phyloP scores from a whole-genome alignment of 1,284 basidiomycete genomes.

The Ceratobasidium sp. region DNA sequence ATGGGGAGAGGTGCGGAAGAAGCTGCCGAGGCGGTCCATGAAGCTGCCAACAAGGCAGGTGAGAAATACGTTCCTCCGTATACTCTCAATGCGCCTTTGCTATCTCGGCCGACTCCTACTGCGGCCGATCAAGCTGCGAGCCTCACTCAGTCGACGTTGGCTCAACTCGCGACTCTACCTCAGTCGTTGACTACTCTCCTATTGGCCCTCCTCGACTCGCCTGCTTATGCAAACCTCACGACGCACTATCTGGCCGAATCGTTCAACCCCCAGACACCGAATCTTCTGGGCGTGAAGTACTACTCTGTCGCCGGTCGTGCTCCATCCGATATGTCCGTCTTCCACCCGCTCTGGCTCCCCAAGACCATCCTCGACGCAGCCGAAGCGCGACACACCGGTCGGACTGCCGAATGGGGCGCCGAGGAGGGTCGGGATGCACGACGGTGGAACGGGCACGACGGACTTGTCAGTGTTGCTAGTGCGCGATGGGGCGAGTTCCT shows the following conservation, averaged over 20 bases:
- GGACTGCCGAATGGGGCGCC: constrained; percentile 32
- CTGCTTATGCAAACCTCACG: constrained; percentile 96
- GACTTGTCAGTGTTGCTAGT: constrained; percentile 89
- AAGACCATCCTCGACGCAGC: constrained; percentile 92
- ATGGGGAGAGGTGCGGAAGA: no score
- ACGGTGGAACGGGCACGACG: constrained; percentile 81
- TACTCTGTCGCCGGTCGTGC: constrained; percentile 88
- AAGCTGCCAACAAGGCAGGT: constrained; percentile 48
- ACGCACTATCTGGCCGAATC: constrained; percentile 85
- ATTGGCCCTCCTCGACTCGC: constrained; percentile 94
- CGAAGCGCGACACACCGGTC: constrained; percentile 61
- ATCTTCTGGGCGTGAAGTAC: constrained; percentile 88
- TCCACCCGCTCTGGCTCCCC: constrained; percentile 97
- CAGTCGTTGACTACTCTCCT: constrained; percentile 89
- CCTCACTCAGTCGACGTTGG: constrained; percentile 45
- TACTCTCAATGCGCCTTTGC: constrained; percentile 63
- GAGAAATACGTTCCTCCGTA: constrained; percentile 56
- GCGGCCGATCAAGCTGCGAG: neutral
- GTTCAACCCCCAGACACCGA: constrained; percentile 94
- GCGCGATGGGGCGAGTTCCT: constrained; percentile 95
- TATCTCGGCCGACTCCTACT: constrained; percentile 53
- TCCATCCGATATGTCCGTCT: constrained; percentile 76
- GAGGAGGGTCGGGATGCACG: constrained; percentile 48
- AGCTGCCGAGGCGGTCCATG: constrained; percentile 54
- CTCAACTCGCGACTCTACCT: constrained; percentile 70